These are phyloP conservation scores for Candida tallmaniae DNA, from an alignment of 805 yeast genomes.

Conservation along the genomic window DNA sequence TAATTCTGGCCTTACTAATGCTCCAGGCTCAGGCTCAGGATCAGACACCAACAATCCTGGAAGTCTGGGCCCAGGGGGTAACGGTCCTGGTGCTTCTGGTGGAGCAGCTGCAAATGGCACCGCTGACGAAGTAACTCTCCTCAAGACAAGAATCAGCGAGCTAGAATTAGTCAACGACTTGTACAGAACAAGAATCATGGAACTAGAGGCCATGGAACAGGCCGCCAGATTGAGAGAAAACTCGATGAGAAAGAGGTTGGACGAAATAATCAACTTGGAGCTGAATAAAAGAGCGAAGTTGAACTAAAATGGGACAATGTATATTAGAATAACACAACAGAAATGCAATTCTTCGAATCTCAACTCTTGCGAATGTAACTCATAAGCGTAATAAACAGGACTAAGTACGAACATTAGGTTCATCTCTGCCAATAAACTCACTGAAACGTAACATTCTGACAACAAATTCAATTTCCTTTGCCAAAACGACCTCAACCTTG, in stretches of 20 bases:
- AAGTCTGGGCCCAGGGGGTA: background rate
- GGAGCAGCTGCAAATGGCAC: no score
- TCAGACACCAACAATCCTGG: background rate
- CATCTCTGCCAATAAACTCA: conserved; percentile 70
- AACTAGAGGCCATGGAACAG: conserved; percentile 67
- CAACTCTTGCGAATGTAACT: no score
- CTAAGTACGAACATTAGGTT: conserved; percentile 81
- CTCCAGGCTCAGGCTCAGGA: background rate
- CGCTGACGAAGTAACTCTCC: conserved; percentile 27
- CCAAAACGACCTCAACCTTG: conserved; percentile 66
- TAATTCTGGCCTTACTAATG: background rate
- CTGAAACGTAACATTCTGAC: conserved; percentile 66
- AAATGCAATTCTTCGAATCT: background rate
- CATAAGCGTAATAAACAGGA: no score
- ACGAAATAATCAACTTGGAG: conserved; percentile 35
- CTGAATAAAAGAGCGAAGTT: conserved; percentile 35
- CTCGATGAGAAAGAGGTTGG: conserved; percentile 45
- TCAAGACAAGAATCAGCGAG: conserved; percentile 79
- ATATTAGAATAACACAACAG: conserved; percentile 4
- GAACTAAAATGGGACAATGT: conserved; percentile 4
- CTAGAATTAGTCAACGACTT: conserved; percentile 87
- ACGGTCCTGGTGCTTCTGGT: conserved; percentile 1
- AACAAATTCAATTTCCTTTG: conserved; percentile 56
- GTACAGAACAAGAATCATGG: conserved; percentile 76
- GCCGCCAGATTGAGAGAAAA: conserved; percentile 50